Conservation (phyloP, 208 protist genomes). For the Trypanosoma grayi region DNA sequence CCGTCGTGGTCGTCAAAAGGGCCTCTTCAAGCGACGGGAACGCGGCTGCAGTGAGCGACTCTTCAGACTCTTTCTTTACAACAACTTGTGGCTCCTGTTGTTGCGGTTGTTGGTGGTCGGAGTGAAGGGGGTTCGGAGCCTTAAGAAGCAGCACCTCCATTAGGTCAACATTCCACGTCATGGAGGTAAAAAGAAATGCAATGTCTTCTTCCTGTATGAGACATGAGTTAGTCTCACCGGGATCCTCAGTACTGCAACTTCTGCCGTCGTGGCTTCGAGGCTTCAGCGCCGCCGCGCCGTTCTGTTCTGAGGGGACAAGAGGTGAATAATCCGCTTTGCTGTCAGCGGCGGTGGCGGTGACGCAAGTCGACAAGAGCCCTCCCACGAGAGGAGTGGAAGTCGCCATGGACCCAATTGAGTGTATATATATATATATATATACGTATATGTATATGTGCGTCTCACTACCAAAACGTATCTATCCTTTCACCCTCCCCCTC, state of each 20-base stretch:
- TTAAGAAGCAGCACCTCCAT: slow-evolving; percentile 48
- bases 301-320: background rate
- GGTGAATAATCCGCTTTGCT: background rate
- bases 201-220: slow-evolving; percentile 40
- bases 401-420: slow-evolving; percentile 21
- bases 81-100: background rate
- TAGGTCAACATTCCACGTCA: slow-evolving; percentile 71
- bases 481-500: background rate
- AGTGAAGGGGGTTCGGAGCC: slow-evolving; percentile 41
- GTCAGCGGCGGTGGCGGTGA: background rate
- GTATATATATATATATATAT: slow-evolving; percentile 36
- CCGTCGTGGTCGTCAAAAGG: background rate
- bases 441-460: slow-evolving; percentile 17
- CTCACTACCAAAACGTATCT: too few species aligned
- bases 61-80: background rate
- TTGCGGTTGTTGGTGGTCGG: background rate
- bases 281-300: background rate
- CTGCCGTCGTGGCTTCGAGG: background rate
- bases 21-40: slow-evolving; percentile 25
- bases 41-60: background rate
- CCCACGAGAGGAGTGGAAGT: background rate
- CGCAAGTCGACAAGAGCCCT: background rate
- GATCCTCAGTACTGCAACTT: background rate
- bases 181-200: slow-evolving; percentile 51
- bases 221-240: background rate